A percentile compares a stretch with the other conserved stretches of the same genome.
Evolutionary conservation across 805 yeast species (phyloP).

Genomic region (Pichia membranifaciens): DNA sequence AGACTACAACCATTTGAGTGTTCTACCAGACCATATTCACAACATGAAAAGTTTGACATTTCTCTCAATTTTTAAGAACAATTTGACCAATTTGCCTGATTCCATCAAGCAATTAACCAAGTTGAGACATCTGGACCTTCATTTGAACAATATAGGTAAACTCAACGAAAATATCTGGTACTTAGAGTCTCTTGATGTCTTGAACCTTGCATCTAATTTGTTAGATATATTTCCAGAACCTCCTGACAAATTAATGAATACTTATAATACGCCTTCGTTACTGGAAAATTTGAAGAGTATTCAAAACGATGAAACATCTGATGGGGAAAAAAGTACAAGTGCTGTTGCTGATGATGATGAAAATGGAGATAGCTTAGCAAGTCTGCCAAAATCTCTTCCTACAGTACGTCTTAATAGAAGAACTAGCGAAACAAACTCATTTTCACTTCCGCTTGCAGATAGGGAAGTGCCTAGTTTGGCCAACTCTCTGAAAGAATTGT

Average conservation of each 20-base stretch:
- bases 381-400: background rate
- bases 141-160: conserved; percentile 71
- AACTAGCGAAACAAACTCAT: conserved; percentile 13
- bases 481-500: conserved; percentile 43
- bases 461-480: conserved; percentile 12
- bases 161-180: conserved; percentile 67
- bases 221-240: conserved; percentile 56
- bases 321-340: conserved; percentile 2
- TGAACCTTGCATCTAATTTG: conserved; percentile 73
- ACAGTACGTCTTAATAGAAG: conserved; percentile 11
- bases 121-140: conserved; percentile 68
- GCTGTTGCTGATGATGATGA: background rate
- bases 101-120: conserved; percentile 55
- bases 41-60: conserved; percentile 52
- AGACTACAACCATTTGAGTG: conserved; percentile 76
- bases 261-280: background rate
- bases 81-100: conserved; percentile 63
- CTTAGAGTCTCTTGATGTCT: conserved; percentile 45
- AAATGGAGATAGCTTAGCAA: background rate
- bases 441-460: background rate
- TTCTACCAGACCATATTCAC: conserved; percentile 66
- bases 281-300: background rate
- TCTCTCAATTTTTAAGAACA: conserved; percentile 69
- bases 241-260: conserved; percentile 24
- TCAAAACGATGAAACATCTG: background rate